These are phyloP conservation scores for Botryosphaeria agaves DNA, from an alignment of 2,329 filamentous ascomycete genomes.

Conservation along the genomic window DNA sequence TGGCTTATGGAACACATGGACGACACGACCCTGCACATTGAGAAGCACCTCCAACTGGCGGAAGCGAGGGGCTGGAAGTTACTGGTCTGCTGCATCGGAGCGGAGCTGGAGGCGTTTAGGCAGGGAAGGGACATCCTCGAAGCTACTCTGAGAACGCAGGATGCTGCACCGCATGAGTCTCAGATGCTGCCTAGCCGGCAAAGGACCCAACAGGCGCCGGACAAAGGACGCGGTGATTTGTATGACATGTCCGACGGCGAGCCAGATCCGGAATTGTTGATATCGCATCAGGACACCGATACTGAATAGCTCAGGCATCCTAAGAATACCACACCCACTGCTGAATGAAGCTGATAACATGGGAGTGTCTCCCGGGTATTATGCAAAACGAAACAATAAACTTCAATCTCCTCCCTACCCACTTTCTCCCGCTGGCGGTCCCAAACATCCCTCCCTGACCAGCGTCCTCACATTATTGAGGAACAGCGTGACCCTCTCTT, in stretches of 20 bases:
- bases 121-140: slow-evolving; percentile 41
- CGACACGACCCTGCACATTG: slow-evolving; percentile 35
- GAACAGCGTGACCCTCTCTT: slow-evolving; percentile 53
- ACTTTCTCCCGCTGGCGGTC: no score
- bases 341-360: no score
- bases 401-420: no score
- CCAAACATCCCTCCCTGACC: no score
- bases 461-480: slow-evolving; percentile 55
- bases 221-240: slow-evolving; percentile 12
- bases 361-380: no score
- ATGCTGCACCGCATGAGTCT: slow-evolving; percentile 1
- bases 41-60: slow-evolving; percentile 35
- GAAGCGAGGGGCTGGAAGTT: slow-evolving; percentile 54
- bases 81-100: slow-evolving; percentile 57
- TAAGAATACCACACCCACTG: no score
- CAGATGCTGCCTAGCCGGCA: slow-evolving; percentile 3
- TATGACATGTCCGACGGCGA: slow-evolving; percentile 25
- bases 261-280: slow-evolving; percentile 30
- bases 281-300: slow-evolving; percentile 27
- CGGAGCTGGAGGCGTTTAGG: slow-evolving; percentile 50
- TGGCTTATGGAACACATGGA: slow-evolving; percentile 37
- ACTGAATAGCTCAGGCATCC: no score
- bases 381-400: no score
- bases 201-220: slow-evolving; percentile 11
- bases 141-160: background rate